phyloP scores from a whole-genome alignment of 1,284 basidiomycete species.

The Moesziomyces sp. region DNA sequence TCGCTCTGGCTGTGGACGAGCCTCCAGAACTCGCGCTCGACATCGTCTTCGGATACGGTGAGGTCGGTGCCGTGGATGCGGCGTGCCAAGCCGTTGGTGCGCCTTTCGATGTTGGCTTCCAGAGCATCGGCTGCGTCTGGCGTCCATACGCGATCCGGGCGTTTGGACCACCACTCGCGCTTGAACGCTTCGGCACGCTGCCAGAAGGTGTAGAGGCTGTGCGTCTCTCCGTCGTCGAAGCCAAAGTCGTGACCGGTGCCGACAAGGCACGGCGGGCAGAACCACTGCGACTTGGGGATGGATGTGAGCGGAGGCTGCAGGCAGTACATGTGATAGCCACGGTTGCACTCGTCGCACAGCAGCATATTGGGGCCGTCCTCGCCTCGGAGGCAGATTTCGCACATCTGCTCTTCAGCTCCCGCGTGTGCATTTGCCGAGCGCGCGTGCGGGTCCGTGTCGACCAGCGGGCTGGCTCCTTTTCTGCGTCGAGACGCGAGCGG shows the following conservation, averaged over 20 bases:
- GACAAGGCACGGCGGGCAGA: slow-evolving; percentile 90
- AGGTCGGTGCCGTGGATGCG: slow-evolving; percentile 69
- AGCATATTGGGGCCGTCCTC: slow-evolving; percentile 90
- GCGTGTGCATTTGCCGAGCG: slow-evolving; percentile 7
- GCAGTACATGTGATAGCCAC: slow-evolving; percentile 94
- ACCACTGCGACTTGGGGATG: slow-evolving; percentile 95
- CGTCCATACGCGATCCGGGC: slow-evolving; percentile 41
- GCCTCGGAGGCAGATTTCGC: slow-evolving; percentile 76
- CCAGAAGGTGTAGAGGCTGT: slow-evolving; percentile 90
- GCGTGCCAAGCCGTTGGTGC: slow-evolving; percentile 49
- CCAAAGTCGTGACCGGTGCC: slow-evolving; percentile 97
- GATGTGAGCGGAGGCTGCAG: slow-evolving; percentile 85
- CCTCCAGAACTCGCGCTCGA: slow-evolving; percentile 97
- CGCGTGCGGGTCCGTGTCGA: slow-evolving; percentile 19
- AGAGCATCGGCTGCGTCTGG: slow-evolving; percentile 10
- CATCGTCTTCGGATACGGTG: slow-evolving; percentile 83
- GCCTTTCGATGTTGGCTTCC: background rate
- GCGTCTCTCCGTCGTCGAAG: slow-evolving; percentile 97
- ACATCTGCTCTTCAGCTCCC: slow-evolving; percentile 53
- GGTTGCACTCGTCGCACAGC: slow-evolving; percentile 95
- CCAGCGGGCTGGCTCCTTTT: slow-evolving; percentile 37
- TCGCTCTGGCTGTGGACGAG: slow-evolving; percentile 88
- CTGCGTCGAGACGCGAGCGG: slow-evolving; percentile 24
- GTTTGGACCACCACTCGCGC: slow-evolving; percentile 75
- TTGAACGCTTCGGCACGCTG: slow-evolving; percentile 85